Evolutionary conservation across 2,329 filamentous ascomycete species (phyloP).

Genomic region (Onygenales sp.): DNA sequence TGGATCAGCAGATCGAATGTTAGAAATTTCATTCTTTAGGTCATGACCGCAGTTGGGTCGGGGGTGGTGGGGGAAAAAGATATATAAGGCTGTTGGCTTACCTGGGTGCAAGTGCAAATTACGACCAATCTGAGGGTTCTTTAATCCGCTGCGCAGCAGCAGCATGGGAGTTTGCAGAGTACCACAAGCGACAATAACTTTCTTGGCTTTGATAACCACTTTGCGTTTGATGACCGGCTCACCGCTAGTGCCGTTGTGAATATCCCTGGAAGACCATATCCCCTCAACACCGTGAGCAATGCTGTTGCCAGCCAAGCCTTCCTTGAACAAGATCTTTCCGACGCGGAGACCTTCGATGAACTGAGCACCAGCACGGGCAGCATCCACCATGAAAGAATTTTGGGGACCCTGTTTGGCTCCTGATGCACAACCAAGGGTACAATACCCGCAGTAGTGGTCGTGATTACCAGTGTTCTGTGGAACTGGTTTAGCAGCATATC

Average conservation of each 20-base stretch:
- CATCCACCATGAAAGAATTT: slow-evolving; percentile 69
- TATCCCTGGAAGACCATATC: slow-evolving; percentile 63
- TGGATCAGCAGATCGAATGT: slow-evolving; percentile 5
- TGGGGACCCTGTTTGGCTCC: slow-evolving; percentile 71
- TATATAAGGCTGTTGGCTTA: slow-evolving; percentile 34
- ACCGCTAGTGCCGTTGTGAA: slow-evolving; percentile 48
- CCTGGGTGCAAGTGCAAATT: slow-evolving; percentile 78
- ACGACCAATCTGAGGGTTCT: slow-evolving; percentile 70
- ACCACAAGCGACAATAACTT: slow-evolving; percentile 69
- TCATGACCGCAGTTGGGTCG: too few species aligned
- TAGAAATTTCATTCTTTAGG: not conserved
- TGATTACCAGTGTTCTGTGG: slow-evolving; percentile 70
- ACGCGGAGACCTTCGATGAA: slow-evolving; percentile 79
- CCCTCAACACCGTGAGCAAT: slow-evolving; percentile 64
- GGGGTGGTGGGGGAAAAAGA: not conserved
- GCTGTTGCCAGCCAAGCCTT: slow-evolving; percentile 35
- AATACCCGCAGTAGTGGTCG: slow-evolving; percentile 65
- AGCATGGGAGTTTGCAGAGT: slow-evolving; percentile 68
- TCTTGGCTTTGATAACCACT: slow-evolving; percentile 67
- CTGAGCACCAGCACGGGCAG: slow-evolving; percentile 62
- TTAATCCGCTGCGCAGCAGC: slow-evolving; percentile 67
- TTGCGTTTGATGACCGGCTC: slow-evolving; percentile 45
- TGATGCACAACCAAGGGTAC: slow-evolving; percentile 50
- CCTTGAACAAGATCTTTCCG: slow-evolving; percentile 60
- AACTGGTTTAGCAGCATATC: slow-evolving; percentile 58